Base-by-base conservation (phyloP, 768 basidiomycete genomes). In the Naganishia friedmannii region DNA sequence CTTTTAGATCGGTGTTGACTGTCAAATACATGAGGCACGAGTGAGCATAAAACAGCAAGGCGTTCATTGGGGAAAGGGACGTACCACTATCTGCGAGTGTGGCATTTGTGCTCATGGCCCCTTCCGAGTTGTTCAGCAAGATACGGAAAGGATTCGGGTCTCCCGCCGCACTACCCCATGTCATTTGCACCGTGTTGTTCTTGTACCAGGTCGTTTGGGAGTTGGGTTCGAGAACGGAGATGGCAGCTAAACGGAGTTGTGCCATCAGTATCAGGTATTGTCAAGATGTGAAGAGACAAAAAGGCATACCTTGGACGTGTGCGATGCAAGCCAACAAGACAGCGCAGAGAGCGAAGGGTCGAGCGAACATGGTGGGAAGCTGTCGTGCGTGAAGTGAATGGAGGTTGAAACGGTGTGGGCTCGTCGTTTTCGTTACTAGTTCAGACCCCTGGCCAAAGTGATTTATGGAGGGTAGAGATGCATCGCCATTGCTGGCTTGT, bases 191-290 rank as follows among this genome's bases (percentile, higher is more conserved):
- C 26, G 68, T 69, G 34, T 60, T 60, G 56, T 69, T 69, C 21
- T 58, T 69, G 48, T 69, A 69, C 68, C 56, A 69, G 26, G 56
- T 69, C 26, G 68, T 69, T 19, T 69, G 54, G 31, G 68, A 58
- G 26, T 56, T 48, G 23, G 68, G 68, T 6, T 34, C 34, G 21
- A 69, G 56, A 29, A 69, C 63, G 7, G 68, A 58, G 37, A 69
- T 69, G 31, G 56, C 68, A n/a, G 68, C 68, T 69, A 42, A 8
- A 42, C 15, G 28, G 28, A 29, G 57, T 34, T 4, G 65, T 58
- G 4, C 31, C 32, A 15, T 55, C 54, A 37, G 12, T 37, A 37
- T 2, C 15, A 32, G 55, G 55, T 19, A 32, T 29, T 21, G 32
- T 32, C 23, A 32, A 32, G 32, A 28, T 29, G 29, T 10, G 29